A percentile compares a stretch with the other conserved stretches of the same genome.
Evolutionary conservation across 768 basidiomycete genomes (phyloP).

Genomic region (Suillus alpinus): DNA sequence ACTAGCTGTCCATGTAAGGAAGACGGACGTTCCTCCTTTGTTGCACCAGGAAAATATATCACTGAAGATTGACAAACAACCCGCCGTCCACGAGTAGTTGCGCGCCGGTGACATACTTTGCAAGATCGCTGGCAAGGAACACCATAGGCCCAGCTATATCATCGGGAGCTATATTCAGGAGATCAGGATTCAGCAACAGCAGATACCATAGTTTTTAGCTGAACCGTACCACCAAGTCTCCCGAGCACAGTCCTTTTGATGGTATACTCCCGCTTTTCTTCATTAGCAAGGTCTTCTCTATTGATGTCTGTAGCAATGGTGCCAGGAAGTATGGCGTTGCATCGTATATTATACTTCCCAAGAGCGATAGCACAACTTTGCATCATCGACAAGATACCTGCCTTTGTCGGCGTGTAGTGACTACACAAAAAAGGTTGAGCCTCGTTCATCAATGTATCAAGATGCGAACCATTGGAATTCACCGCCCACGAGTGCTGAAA

Average conservation of each 20-base stretch:
- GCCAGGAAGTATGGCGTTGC: conserved; percentile 70
- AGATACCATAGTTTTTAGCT: neutral
- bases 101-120: conserved; percentile 67
- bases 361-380: conserved; percentile 76
- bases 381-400: conserved; percentile 75
- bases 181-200: neutral
- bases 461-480: conserved; percentile 56
- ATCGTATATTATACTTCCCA: conserved; percentile 74
- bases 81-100: conserved; percentile 71
- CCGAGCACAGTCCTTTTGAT: conserved; percentile 63
- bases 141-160: conserved; percentile 75
- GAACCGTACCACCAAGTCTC: conserved; percentile 52
- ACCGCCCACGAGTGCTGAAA: conserved; percentile 76
- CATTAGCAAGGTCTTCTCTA: conserved; percentile 65
- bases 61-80: conserved; percentile 72
- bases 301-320: conserved; percentile 80
- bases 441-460: neutral
- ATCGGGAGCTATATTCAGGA: conserved; percentile 44
- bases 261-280: conserved; percentile 59
- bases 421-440: conserved; percentile 23
- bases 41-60: conserved; percentile 8
- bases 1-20: neutral
- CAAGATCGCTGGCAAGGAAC: conserved; percentile 70
- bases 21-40: neutral
- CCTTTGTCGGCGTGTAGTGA: conserved; percentile 81